Evolutionary conservation across 331 rosid genomes (phyloP).

Genomic region (Arachis monticola): DNA sequence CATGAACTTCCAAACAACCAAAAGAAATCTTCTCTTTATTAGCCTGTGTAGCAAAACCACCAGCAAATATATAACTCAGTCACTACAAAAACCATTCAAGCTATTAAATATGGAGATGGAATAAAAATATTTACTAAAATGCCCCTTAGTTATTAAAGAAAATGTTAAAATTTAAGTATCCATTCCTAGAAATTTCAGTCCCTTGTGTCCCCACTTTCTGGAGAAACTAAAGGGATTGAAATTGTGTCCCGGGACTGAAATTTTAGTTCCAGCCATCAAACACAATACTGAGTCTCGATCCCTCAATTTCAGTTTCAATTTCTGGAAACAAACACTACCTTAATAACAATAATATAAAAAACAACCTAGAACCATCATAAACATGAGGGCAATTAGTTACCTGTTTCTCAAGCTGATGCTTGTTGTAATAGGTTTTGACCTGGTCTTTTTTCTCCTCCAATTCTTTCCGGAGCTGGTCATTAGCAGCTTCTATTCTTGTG

Average conservation of each 20-base stretch:
- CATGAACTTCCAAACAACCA: constrained; percentile 78
- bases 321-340: too few relatives aligned
- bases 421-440: constrained; percentile 73
- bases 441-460: constrained; percentile 81
- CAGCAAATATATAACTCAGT: constrained; percentile 36
- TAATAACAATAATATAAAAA: neutral
- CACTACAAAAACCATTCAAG: constrained; percentile 27
- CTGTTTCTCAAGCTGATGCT: constrained; percentile 95
- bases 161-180: too few relatives aligned
- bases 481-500: constrained; percentile 71
- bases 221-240: too few relatives aligned
- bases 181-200: too few relatives aligned
- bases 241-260: too few relatives aligned
- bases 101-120: neutral
- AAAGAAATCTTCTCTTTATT: constrained; percentile 91
- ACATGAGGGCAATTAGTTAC: constrained; percentile 45
- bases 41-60: constrained; percentile 68
- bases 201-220: too few relatives aligned
- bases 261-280: too few relatives aligned
- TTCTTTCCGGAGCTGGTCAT: constrained; percentile 79
- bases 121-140: too few relatives aligned
- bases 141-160: too few relatives aligned
- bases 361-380: constrained; percentile 13
- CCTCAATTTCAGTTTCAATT: too few relatives aligned
- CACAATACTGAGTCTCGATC: too few relatives aligned